These are phyloP conservation scores for Dictyostelium firmibasis DNA, from an alignment of 78 protist species.

Conservation along the genomic window DNA sequence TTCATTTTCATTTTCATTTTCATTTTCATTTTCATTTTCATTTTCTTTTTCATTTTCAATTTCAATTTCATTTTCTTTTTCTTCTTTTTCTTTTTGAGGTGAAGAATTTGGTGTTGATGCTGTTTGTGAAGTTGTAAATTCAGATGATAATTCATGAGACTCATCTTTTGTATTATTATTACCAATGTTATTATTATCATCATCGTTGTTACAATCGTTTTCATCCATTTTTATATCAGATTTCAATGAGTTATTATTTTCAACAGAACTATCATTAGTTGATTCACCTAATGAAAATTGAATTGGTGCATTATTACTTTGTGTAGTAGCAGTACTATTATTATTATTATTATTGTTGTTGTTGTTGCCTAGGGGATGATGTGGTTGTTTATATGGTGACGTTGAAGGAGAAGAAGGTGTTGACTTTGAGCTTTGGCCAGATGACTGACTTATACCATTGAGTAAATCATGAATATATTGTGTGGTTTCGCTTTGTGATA, in stretches of 20 bases:
- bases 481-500: conserved; percentile 34
- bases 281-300: background rate
- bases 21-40: background rate
- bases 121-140: background rate
- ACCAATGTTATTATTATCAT: background rate
- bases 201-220: background rate
- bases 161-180: background rate
- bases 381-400: background rate
- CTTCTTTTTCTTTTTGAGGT: background rate
- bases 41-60: background rate
- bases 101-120: background rate
- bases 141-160: background rate
- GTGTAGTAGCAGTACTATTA: background rate
- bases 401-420: conserved; percentile 8
- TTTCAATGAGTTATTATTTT: background rate
- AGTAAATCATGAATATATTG: conserved; percentile 53
- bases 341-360: background rate
- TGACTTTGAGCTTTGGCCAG: background rate
- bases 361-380: background rate
- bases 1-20: background rate
- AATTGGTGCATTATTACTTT: background rate
- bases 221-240: background rate
- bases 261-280: background rate
- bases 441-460: conserved; percentile 22
- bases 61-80: background rate